Evolutionary conservation across 2,329 filamentous ascomycete species (phyloP), one percentile per base, ranked within the genome.

Genomic region (Xylariales sp.): DNA sequence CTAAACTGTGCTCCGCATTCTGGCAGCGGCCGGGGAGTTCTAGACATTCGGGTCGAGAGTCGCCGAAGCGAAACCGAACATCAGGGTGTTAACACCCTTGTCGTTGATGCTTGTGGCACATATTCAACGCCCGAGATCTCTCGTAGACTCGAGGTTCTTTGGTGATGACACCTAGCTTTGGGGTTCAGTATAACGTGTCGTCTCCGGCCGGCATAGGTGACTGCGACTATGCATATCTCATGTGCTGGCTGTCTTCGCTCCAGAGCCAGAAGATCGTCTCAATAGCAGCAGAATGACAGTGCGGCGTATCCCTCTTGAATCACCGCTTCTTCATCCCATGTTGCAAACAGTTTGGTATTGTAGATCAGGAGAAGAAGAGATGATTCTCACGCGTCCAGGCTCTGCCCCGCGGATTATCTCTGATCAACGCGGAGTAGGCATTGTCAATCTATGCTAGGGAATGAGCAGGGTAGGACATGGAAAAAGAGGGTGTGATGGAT

Each of bases 281-380:
- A n/a, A n/a, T n/a, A n/a, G n/a, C n/a, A n/a, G n/a, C n/a, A n/a
- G n/a, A n/a, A n/a, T n/a, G n/a, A n/a, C n/a, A n/a, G n/a, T n/a
- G n/a, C n/a, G n/a, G n/a, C n/a, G n/a, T n/a, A n/a, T n/a, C n/a
- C n/a, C n/a, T n/a, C 24, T 27, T n/a, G 24, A 40, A 10, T 27
- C 16, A 31, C 18, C 31, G 29, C 29, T 24, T 43, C 43, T 44
- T 48, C 33, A 40, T 51, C 46, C 47, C 43, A 46, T 47, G 39
- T 43, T 46, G 40, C 31, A 41, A 38, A 35, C 42, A 41, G 45
- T 49, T 46, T 43, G 42, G 48, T 38, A 25, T 38, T 44, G 50
- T 34, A 38, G 39, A 52, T 50, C 47, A 43, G 18, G 18, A 43
- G 38, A 34, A 21, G n/a, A 27, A 27, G 8, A 8, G 8, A 27